Evolutionary conservation across 331 rosid genomes (phyloP).

Genomic region (Pyracantha coccinea): DNA sequence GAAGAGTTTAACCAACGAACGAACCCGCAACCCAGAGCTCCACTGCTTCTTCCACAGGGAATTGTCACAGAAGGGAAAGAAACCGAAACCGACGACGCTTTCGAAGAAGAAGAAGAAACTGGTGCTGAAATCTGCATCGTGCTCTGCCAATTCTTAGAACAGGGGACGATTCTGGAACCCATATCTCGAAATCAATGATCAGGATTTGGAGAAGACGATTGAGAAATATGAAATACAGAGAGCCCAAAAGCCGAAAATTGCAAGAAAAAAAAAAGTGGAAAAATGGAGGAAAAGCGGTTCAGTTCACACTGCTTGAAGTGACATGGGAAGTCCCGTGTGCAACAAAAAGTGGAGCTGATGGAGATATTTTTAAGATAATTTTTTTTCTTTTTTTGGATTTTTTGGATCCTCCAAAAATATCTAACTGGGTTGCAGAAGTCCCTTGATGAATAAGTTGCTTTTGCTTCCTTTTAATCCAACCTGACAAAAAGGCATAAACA

Average conservation of each 20-base stretch:
- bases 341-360: not conserved
- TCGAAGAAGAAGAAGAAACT: constrained; percentile 1
- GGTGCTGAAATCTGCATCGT: constrained; percentile 3
- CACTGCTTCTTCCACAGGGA: constrained; percentile 12
- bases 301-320: not conserved
- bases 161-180: constrained; percentile 32
- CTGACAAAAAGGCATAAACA: not conserved
- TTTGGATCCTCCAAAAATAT: constrained; percentile 9
- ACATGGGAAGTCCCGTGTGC: not conserved
- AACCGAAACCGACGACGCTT: constrained; percentile 8
- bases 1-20: not conserved
- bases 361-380: too few species aligned
- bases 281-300: not conserved
- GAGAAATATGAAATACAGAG: not conserved
- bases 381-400: not conserved
- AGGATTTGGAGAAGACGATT: not conserved
- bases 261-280: not conserved
- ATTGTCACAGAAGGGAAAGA: constrained; percentile 15
- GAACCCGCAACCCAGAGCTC: constrained; percentile 10
- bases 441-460: not conserved
- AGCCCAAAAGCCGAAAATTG: not conserved
- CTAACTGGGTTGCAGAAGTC: not conserved
- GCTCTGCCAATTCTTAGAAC: constrained; percentile 24
- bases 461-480: constrained; percentile 7
- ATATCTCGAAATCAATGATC: constrained; percentile 15